Evolutionary conservation across 2,329 filamentous ascomycete genomes (phyloP), one percentile per base, ranked within the genome.

Genomic region (Arachnomyces sp.): DNA sequence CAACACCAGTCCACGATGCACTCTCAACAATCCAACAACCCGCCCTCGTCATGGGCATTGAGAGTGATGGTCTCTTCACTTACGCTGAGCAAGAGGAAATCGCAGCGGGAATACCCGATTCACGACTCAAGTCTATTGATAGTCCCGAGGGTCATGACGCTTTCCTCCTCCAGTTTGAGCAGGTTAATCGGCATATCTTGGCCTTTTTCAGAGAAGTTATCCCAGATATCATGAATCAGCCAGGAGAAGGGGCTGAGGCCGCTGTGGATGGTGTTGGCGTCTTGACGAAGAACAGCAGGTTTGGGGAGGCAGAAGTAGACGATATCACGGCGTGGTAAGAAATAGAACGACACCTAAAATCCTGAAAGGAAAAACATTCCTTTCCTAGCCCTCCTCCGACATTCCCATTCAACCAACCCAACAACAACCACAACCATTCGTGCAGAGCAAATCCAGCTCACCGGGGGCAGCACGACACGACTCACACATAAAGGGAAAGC

Each of bases 1-100:
- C 51, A 7, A 59, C 63, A 11, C 56, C 74, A 17, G 79, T 94
- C 25, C 73, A 76, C 17, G 79, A 86, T 43, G 90, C 90, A 0
- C 72, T 98, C 3, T 77, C 76, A 1, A 66, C 85, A 58, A 92
- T 98, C 42, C 71, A 89, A 57, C 92, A 98, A 63, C 92, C 92
- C 1, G 82, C 85, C 0, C 71, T 98, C 6, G 86, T 98, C 1
- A 73, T 98, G 1, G 92, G 92, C 2, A 98, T 98, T 43, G 86
- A 96, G 63, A 90, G 82, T 39, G 92, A 98, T 54, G 92, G 92
- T 0, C 76, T 98, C 1, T 98, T 98, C 62, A 96, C 90, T 0
- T 96, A 94, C 61, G 88, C 88, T 4, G 92, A 98, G 67, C 92
- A 98, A 66, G 74, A 95, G 61, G 88, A 96, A 65, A 70, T 98